Evolutionary conservation across 345 rosid species (phyloP).

Genomic region (Mercurialis annua): DNA sequence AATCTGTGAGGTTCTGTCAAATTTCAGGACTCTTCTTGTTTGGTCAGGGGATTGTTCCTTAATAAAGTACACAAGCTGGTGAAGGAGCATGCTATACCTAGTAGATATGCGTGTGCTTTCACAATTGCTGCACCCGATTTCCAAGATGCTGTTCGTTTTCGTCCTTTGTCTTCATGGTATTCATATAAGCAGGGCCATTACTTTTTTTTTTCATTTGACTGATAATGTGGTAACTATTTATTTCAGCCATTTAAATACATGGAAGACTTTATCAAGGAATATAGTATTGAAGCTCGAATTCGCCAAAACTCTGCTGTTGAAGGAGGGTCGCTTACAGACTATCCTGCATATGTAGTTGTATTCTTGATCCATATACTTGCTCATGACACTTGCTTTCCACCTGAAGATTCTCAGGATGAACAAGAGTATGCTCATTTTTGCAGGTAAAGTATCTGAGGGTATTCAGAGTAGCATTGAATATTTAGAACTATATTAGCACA

Average conservation of each 20-base stretch:
- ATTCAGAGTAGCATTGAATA: not conserved
- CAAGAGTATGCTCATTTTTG: conserved; percentile 58
- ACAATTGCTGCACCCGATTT: conserved; percentile 53
- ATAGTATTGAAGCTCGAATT: conserved; percentile 45
- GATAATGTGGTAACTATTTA: conserved; percentile 19
- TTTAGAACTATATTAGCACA: not conserved
- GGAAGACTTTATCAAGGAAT: conserved; percentile 62
- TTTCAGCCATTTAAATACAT: conserved; percentile 63
- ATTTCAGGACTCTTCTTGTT: conserved; percentile 59
- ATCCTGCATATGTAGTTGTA: conserved; percentile 69
- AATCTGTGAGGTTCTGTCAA: conserved; percentile 12
- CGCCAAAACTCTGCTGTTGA: conserved; percentile 38
- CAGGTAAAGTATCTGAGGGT: conserved; percentile 39
- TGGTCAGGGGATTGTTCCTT: conserved; percentile 53
- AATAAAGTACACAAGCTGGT: conserved; percentile 59
- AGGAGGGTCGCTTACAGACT: conserved; percentile 50
- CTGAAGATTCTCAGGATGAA: conserved; percentile 65
- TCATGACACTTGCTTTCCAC: conserved; percentile 64
- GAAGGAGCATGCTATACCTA: conserved; percentile 60
- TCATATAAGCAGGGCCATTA: not conserved
- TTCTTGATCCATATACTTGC: conserved; percentile 85
- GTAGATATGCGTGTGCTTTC: conserved; percentile 81
- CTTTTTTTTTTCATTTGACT: conserved; percentile 8
- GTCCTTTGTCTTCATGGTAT: conserved; percentile 10
- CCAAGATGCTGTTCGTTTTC: conserved; percentile 54